These are phyloP conservation scores for Colletotrichum lentis DNA, from an alignment of 2,329 filamentous ascomycete genomes.

Conservation along the genomic window DNA sequence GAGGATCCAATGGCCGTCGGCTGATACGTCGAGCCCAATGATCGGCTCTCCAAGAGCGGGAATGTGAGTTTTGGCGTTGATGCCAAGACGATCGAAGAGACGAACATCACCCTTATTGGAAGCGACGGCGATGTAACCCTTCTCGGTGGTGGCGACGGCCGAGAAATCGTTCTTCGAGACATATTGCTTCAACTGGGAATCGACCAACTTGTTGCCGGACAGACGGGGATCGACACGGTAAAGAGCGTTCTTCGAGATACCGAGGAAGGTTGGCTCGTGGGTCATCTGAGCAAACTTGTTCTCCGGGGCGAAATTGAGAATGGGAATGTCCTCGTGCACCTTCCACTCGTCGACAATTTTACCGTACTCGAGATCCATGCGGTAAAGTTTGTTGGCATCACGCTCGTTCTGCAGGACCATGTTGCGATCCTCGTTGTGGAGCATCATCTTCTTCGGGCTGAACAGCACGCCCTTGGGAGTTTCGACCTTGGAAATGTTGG, in stretches of 20 bases:
- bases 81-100: constrained; percentile 93
- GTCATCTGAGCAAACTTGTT: constrained; percentile 99
- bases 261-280: constrained; percentile 91
- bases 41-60: constrained; percentile 95
- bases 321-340: constrained; percentile 92
- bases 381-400: constrained; percentile 90
- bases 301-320: constrained; percentile 90
- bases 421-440: constrained; percentile 88
- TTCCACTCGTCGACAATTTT: constrained; percentile 99
- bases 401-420: constrained; percentile 85
- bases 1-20: constrained; percentile 94
- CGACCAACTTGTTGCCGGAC: constrained; percentile 89
- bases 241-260: constrained; percentile 89
- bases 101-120: constrained; percentile 98
- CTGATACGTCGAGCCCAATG: constrained; percentile 92
- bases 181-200: constrained; percentile 94
- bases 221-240: constrained; percentile 94
- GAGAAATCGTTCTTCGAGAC: constrained; percentile 97
- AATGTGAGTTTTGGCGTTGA: constrained; percentile 97
- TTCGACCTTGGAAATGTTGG: constrained; percentile 94
- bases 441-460: constrained; percentile 95
- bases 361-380: constrained; percentile 97
- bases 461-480: constrained; percentile 88
- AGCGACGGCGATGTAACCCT: constrained; percentile 95
- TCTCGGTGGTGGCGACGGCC: constrained; percentile 90